Conservation (phyloP, 164 flowering plant species). For the Tetracentron sinense region DNA sequence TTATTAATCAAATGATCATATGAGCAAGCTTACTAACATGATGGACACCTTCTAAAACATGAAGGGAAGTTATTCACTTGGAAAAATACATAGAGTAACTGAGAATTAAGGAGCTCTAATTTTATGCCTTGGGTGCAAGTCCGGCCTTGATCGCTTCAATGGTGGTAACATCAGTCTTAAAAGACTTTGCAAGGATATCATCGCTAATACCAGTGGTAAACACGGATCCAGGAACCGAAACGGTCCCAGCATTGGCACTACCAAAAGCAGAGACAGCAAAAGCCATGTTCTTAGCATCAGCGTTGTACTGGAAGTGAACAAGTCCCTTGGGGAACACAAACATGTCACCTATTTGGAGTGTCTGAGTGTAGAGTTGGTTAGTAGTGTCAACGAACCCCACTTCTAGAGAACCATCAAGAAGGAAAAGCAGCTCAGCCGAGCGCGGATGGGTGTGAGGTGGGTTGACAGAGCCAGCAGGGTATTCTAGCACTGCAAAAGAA, state of each 20-base stretch:
- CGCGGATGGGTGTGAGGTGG: too few species aligned
- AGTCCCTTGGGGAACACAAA: constrained; percentile 30
- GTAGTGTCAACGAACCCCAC: constrained; percentile 28
- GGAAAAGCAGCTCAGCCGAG: constrained; percentile 19
- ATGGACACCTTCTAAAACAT: too few species aligned
- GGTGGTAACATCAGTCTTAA: too few species aligned
- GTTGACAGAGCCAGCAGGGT: constrained; percentile 15
- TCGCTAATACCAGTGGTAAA: constrained; percentile 10
- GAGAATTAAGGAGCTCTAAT: too few species aligned
- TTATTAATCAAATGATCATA: too few species aligned
- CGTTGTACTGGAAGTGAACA: constrained; percentile 20
- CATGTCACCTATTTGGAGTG: constrained; percentile 23
- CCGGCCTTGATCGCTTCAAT: constrained; percentile 11
- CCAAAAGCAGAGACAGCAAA: too few species aligned
- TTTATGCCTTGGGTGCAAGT: constrained; percentile 7
- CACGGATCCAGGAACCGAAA: constrained; percentile 10
- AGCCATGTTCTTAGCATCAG: constrained; percentile 4
- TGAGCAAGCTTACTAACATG: too few species aligned
- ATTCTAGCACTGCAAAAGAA: constrained; percentile 21
- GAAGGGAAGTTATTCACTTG: too few species aligned
- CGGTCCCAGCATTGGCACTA: constrained; percentile 17
- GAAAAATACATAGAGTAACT: too few species aligned
- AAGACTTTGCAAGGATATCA: constrained; percentile 1
- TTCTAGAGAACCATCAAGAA: constrained; percentile 12
- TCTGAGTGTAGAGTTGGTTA: constrained; percentile 25